A percentile compares a stretch with the other conserved stretches of the same genome.
These are phyloP conservation scores for Auricularia sp. DNA, from an alignment of 768 basidiomycete genomes.

Conservation along the genomic window DNA sequence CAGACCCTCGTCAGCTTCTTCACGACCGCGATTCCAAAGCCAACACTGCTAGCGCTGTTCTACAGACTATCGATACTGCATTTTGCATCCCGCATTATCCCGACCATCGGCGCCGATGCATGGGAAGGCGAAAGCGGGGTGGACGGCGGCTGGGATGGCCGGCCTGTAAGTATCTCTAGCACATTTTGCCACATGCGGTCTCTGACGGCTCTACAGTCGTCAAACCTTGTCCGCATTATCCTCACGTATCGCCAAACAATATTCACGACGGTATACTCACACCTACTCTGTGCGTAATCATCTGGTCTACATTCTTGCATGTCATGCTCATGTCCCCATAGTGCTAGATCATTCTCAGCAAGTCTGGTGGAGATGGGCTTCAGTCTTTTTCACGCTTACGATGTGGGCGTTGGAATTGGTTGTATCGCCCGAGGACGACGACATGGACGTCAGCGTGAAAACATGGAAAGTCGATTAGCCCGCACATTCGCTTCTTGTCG, in stretches of 20 bases:
- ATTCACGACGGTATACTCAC: constrained; percentile 81
- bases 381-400: constrained; percentile 75
- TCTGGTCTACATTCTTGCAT: neutral
- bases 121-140: constrained; percentile 63
- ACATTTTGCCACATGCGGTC: neutral
- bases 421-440: constrained; percentile 70
- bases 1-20: constrained; percentile 73
- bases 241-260: constrained; percentile 78
- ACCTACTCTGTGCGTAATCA: constrained; percentile 55
- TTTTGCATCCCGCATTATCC: constrained; percentile 70
- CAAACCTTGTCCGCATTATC: constrained; percentile 60
- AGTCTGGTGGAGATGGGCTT: constrained; percentile 90
- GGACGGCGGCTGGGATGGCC: constrained; percentile 58
- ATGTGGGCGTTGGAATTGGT: constrained; percentile 77
- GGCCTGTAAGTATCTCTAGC: constrained; percentile 44
- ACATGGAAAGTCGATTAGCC: constrained; percentile 71
- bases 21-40: constrained; percentile 77
- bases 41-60: constrained; percentile 65
- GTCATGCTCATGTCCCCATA: constrained; percentile 18
- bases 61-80: constrained; percentile 78
- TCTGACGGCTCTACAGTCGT: constrained; percentile 42
- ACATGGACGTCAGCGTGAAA: constrained; percentile 35
- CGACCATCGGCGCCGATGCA: constrained; percentile 72
- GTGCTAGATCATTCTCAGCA: constrained; percentile 86
- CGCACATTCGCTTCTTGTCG: neutral